Evolutionary conservation across 495 filamentous ascomycete species (phyloP).

Genomic region (Rostrohypoxylon terebratum): DNA sequence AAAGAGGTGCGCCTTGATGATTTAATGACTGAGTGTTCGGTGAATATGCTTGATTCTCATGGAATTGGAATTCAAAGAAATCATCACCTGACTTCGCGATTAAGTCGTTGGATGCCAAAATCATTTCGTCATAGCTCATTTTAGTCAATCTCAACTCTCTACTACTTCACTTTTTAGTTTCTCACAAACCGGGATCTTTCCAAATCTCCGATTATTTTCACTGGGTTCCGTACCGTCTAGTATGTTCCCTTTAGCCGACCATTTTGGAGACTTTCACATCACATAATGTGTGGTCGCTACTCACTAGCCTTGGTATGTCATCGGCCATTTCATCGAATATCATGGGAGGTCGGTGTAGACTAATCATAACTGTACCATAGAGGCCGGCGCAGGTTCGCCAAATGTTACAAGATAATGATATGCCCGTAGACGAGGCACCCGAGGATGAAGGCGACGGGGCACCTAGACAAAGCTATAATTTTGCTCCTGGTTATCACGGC

Average conservation of each 20-base stretch:
- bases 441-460: constrained; percentile 70
- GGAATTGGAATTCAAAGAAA: constrained; percentile 1
- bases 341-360: constrained; percentile 25
- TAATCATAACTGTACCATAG: constrained; percentile 48
- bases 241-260: neutral
- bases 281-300: constrained; percentile 86
- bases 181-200: neutral
- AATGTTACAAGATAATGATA: constrained; percentile 76
- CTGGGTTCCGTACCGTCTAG: neutral
- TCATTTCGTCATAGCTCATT: constrained; percentile 41
- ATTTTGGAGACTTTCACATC: neutral
- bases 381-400: constrained; percentile 74
- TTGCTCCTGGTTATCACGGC: constrained; percentile 88
- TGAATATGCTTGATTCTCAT: neutral
- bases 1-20: neutral
- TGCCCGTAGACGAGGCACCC: constrained; percentile 81
- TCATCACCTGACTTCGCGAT: constrained; percentile 39
- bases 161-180: neutral
- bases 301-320: constrained; percentile 78
- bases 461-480: constrained; percentile 87
- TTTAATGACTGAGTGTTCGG: too few relatives aligned
- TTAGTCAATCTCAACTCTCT: neutral
- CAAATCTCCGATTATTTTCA: neutral
- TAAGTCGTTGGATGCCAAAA: constrained; percentile 15
- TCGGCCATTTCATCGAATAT: neutral